phyloP scores from a whole-genome alignment of 352 stramenopile genomes.

The Phytophthora macrochlamydospora region DNA sequence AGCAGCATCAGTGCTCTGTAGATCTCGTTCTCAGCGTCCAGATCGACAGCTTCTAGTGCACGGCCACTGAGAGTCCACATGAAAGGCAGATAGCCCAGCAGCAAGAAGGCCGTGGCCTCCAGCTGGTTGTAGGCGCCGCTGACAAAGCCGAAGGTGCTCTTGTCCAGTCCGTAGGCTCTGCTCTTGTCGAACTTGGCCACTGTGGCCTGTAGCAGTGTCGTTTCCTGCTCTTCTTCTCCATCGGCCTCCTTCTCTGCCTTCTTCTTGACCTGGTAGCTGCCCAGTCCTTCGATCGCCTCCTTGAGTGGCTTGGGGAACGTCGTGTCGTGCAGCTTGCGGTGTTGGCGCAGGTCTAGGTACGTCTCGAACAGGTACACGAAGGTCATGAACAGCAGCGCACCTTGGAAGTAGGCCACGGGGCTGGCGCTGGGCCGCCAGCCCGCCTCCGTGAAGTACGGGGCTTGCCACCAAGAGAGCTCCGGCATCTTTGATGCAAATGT shows the following conservation, averaged over 20 bases:
- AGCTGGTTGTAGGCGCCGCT: conserved; percentile 85
- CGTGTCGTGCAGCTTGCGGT: conserved; percentile 87
- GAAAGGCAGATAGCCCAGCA: conserved; percentile 94
- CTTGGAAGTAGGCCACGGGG: conserved; percentile 72
- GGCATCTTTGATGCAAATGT: conserved; percentile 6
- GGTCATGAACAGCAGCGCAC: conserved; percentile 87
- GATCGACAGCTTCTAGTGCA: conserved; percentile 57
- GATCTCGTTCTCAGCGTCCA: conserved; percentile 84
- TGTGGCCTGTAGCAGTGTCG: conserved; percentile 85
- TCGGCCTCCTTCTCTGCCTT: conserved; percentile 16
- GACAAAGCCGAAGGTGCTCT: conserved; percentile 95
- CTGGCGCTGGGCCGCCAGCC: conserved; percentile 50
- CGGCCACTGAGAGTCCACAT: conserved; percentile 90
- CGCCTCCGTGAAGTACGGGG: conserved; percentile 58
- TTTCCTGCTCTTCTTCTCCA: conserved; percentile 20
- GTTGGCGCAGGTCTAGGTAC: conserved; percentile 93
- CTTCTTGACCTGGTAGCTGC: conserved; percentile 39
- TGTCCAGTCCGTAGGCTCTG: conserved; percentile 95
- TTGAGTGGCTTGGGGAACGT: conserved; percentile 60
- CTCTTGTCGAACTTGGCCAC: conserved; percentile 93
- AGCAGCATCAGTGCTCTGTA: conserved; percentile 77
- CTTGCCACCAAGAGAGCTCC: conserved; percentile 51
- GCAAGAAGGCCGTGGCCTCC: conserved; percentile 86
- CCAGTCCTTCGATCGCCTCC: conserved; percentile 56
- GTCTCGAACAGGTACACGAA: conserved; percentile 93